Base-by-base conservation (phyloP, 2,329 filamentous ascomycete genomes). In the Phialophora chinensis region DNA sequence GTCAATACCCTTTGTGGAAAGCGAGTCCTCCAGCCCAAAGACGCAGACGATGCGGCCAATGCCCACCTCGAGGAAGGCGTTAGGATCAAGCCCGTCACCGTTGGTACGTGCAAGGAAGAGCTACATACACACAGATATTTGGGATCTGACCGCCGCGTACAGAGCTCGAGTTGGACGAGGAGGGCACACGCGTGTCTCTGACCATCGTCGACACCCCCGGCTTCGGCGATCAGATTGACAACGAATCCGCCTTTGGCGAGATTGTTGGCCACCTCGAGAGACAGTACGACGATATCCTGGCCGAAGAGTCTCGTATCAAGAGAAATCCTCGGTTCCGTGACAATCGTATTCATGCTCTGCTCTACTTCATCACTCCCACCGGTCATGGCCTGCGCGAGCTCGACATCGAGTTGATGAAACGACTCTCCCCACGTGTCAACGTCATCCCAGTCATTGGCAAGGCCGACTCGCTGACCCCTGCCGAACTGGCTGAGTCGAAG, bases 271-370 rank as follows among this genome's bases (percentile, higher is more conserved):
- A 96, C 83, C 91, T 99, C 76, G 95, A 99, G 87, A 89, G 94
- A 84, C 94, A 99, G 88, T 98, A 98, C 82, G 95, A 99, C 82
- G 93, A 98, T 80, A 98, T 99, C 86, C 88, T 99, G 75, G 94
- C 95, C 70, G 94, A 98, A 84, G 95, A 99, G 85, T 98, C 95
- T 76, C 92, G 95, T 85, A 99, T 99, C 87, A 99, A 99, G 91
- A 95, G 95, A 93, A 99, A 99, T 85, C 95, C 95, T 75, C 90
- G 95, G 77, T 99, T 99, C 90, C 90, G 95, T 78, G 95, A 99
- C 84, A 98, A 99, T 85, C 92, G 95, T 84, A 92, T 99, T 57
- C 95, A 99, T 78, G 95, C 93, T 73, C 89, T 99, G 79, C 90
- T 99, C 76, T 99, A 99, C 87, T 99, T 99, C 81, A 98, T 99